phyloP scores from a whole-genome alignment of 306 rosid species.

The Castanea mollissima region DNA sequence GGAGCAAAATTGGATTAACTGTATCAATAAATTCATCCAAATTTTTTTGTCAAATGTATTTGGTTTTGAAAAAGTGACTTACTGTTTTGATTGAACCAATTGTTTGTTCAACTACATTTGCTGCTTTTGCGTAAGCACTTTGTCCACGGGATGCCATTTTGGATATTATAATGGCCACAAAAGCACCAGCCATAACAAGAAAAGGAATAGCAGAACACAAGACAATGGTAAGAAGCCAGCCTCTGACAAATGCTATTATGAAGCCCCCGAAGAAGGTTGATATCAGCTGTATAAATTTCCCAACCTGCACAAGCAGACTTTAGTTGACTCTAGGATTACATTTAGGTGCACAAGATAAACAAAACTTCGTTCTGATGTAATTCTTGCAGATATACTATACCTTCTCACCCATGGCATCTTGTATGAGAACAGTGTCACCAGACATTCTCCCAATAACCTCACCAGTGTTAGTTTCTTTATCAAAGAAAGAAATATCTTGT shows the following conservation, averaged over 20 bases:
- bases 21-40: neutral
- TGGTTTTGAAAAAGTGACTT: neutral
- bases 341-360: no score
- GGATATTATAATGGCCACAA: neutral
- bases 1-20: neutral
- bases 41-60: neutral
- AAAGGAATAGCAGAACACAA: constrained; percentile 22
- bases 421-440: constrained; percentile 30
- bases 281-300: constrained; percentile 22
- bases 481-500: constrained; percentile 31
- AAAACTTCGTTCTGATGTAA: neutral
- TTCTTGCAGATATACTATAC: neutral
- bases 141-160: constrained; percentile 24
- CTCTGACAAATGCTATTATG: constrained; percentile 20
- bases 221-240: constrained; percentile 35
- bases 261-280: constrained; percentile 29
- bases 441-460: constrained; percentile 31
- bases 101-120: constrained; percentile 33
- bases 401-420: constrained; percentile 39
- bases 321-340: no score
- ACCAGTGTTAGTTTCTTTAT: constrained; percentile 28
- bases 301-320: neutral
- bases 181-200: constrained; percentile 20
- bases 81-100: constrained; percentile 38
- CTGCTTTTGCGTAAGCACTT: constrained; percentile 25